Conservation (phyloP, 2,329 filamentous ascomycete genomes). For the Alternaria sp. region DNA sequence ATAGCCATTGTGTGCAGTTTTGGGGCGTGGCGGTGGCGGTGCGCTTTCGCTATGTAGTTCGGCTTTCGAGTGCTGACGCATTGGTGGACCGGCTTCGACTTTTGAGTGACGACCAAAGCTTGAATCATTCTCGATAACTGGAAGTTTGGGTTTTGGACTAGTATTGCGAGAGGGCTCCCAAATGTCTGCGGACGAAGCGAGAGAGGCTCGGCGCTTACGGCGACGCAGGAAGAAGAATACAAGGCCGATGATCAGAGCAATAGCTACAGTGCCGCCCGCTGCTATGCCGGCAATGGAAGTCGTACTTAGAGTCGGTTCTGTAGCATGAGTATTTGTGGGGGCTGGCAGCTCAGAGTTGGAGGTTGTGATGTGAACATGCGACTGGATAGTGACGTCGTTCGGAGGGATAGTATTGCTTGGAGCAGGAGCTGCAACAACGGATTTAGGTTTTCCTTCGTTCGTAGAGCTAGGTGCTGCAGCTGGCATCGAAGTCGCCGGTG, state of each 20-base stretch:
- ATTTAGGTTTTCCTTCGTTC: neutral
- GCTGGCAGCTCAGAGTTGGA: too few species aligned
- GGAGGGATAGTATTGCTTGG: neutral
- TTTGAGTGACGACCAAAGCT: neutral
- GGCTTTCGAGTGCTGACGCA: neutral
- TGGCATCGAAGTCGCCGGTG: neutral
- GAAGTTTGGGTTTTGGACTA: neutral
- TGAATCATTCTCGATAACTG: neutral
- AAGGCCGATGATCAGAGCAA: conserved; percentile 17
- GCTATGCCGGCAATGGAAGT: conserved; percentile 28
- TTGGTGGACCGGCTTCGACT: neutral
- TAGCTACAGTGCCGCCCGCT: conserved; percentile 19
- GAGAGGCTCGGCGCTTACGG: conserved; percentile 1
- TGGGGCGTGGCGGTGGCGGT: neutral
- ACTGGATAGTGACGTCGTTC: neutral
- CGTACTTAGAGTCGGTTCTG: conserved; percentile 2
- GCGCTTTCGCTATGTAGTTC: neutral
- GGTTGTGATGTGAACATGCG: neutral
- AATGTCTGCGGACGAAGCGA: neutral
- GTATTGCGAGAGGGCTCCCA: conserved; percentile 7
- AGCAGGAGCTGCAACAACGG: neutral
- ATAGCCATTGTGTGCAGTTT: neutral
- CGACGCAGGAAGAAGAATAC: conserved; percentile 22
- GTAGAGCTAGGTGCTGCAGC: neutral
- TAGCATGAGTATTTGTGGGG: neutral